Conservation (phyloP, 2,329 filamentous ascomycete genomes). For the Penicillium sp. region DNA sequence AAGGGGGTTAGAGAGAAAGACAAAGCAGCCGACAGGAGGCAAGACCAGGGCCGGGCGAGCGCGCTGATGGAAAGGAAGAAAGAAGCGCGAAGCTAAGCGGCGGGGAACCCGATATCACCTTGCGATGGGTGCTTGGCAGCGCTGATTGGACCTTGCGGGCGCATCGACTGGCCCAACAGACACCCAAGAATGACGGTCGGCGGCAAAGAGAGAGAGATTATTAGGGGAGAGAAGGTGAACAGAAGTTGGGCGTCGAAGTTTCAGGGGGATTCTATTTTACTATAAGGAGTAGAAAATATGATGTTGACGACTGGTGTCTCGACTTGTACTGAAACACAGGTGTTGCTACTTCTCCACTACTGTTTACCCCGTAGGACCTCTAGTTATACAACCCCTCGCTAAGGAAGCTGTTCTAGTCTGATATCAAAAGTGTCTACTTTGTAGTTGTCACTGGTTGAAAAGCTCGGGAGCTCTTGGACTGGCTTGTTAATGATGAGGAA, state of each 20-base stretch:
- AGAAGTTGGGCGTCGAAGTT: background rate
- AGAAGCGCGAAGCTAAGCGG: slow-evolving; percentile 27
- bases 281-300: background rate
- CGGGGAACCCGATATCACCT: slow-evolving; percentile 33
- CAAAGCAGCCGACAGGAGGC: slow-evolving; percentile 8
- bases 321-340: slow-evolving; percentile 23
- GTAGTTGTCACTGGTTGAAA: background rate
- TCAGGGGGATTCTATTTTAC: slow-evolving; percentile 1
- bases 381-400: background rate
- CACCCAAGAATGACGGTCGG: slow-evolving; percentile 18
- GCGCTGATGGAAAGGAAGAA: slow-evolving; percentile 18
- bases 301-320: background rate
- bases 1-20: slow-evolving; percentile 3
- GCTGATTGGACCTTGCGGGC: slow-evolving; percentile 31
- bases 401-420: background rate
- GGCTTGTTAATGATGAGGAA: background rate
- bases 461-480: background rate
- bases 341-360: slow-evolving; percentile 23
- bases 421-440: background rate
- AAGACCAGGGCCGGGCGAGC: slow-evolving; percentile 11
- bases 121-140: slow-evolving; percentile 28
- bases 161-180: slow-evolving; percentile 27
- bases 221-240: background rate
- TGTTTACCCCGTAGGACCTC: slow-evolving; percentile 16
- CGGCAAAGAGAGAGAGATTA: slow-evolving; percentile 15